Base-by-base conservation (phyloP, 306 rosid species). In the Carpinus fangiana region DNA sequence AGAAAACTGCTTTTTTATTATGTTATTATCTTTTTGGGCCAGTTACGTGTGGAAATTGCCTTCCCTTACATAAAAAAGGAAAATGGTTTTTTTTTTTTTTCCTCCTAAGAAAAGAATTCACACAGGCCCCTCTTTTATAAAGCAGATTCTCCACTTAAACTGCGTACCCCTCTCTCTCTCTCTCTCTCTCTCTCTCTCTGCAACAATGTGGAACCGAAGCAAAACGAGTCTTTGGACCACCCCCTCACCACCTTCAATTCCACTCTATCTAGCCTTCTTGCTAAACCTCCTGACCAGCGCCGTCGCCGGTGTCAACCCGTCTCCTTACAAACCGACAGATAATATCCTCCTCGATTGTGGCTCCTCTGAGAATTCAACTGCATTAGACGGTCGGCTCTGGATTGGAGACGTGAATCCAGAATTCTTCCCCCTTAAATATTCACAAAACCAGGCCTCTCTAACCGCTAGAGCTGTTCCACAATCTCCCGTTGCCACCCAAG, bases 291-390 rank as follows among this genome's bases (percentile, higher is more conserved):
- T 74, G 1, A 3, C 36, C 28, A 12, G 7, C 38, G 12, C 48
- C 11, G 26, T 41, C 8, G 54, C 1, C 3, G 34, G 77, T 46
- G 53, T 28, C 16, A 70, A 46, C 0, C 8, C 34, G 0, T 12
- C 69, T 1, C 0, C 54, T 11, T 73, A 79, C 67, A 62, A 0
- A 4, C 78, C 74, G 12, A n/a, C 28, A 31, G 74, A 79, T 28
- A 43, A 21, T 36, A 73, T 79, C 11, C 18, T 2, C 45, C 4
- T 79, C 21, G 45, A 12, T 28, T 73, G 83, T 43, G 83, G 83
- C 51, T 73, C 73, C 17, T 2, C 53, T 46, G 48, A 50, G 3
- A 23, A 51, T 17, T 51, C 54, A 0, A 11, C 20, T 43, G 28
- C 51, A 12, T 3, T 1, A 3, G 73, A 48, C 10, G 14, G 23